Percentiles rank a stretch among this genome's conserved stretches.
phyloP scores from a whole-genome alignment of 2,329 filamentous ascomycete genomes.

The Fusarium metavorans region DNA sequence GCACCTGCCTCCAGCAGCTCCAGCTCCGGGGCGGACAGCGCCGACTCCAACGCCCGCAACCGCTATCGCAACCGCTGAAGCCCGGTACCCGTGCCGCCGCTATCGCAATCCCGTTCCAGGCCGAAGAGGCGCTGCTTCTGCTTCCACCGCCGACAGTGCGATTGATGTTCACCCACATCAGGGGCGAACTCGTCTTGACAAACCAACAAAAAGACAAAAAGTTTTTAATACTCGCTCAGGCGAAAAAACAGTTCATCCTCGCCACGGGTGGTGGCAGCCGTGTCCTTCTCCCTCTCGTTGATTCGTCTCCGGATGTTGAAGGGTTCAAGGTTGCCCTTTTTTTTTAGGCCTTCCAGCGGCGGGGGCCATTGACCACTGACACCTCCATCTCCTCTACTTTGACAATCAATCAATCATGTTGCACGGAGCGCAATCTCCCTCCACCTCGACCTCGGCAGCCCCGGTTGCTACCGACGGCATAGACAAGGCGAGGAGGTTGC shows the following conservation, averaged over 20 bases:
- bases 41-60: conserved; percentile 35
- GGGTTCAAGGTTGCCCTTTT: conserved; percentile 26
- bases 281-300: conserved; percentile 23
- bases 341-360: conserved; percentile 25
- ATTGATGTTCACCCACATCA: conserved; percentile 42
- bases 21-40: conserved; percentile 32
- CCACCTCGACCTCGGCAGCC: conserved; percentile 28
- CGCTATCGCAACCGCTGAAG: conserved; percentile 35
- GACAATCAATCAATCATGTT: conserved; percentile 47
- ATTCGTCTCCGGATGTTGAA: conserved; percentile 36
- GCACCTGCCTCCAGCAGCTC: conserved; percentile 5
- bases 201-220: not conserved
- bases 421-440: conserved; percentile 51
- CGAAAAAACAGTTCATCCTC: conserved; percentile 24
- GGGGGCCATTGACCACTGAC: conserved; percentile 3
- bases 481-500: conserved; percentile 36
- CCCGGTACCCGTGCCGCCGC: conserved; percentile 8
- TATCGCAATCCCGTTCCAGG: conserved; percentile 40
- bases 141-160: conserved; percentile 17
- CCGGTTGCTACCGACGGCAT: conserved; percentile 34
- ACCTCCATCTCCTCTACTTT: conserved; percentile 2
- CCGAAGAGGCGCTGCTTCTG: conserved; percentile 26
- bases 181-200: conserved; percentile 7
- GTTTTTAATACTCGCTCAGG: conserved; percentile 15
- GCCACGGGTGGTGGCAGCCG: conserved; percentile 30